Evolutionary conservation across 345 rosid species (phyloP).

Genomic region (Cardamine resedifolia): DNA sequence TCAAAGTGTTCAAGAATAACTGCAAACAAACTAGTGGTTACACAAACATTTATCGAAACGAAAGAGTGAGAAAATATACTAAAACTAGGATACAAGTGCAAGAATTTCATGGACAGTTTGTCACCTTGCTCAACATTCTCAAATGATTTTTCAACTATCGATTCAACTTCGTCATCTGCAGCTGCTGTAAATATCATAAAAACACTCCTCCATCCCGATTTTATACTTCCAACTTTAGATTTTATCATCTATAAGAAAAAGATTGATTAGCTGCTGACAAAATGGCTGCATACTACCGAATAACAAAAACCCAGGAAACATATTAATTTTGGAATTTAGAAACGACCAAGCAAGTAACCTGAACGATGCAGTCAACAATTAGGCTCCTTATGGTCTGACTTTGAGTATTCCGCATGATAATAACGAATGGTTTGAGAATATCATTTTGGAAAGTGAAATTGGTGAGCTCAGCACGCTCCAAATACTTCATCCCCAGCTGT

Average conservation of each 20-base stretch:
- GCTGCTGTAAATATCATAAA: slow-evolving; percentile 94
- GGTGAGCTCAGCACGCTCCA: slow-evolving; percentile 89
- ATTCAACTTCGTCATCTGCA: slow-evolving; percentile 82
- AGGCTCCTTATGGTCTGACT: slow-evolving; percentile 76
- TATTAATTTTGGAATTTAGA: neutral
- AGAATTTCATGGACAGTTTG: slow-evolving; percentile 13
- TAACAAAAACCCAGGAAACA: slow-evolving; percentile 14
- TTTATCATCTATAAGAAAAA: slow-evolving; percentile 72
- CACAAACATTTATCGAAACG: slow-evolving; percentile 19
- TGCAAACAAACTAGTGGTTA: slow-evolving; percentile 53
- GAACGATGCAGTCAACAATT: slow-evolving; percentile 92
- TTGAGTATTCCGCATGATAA: slow-evolving; percentile 83
- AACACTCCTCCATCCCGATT: slow-evolving; percentile 94
- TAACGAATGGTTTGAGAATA: slow-evolving; percentile 90
- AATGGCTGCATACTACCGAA: slow-evolving; percentile 12
- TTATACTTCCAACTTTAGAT: slow-evolving; percentile 90
- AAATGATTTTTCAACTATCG: slow-evolving; percentile 87
- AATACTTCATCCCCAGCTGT: slow-evolving; percentile 90
- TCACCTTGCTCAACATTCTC: slow-evolving; percentile 94
- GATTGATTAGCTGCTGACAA: slow-evolving; percentile 21
- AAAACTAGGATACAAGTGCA: slow-evolving; percentile 8
- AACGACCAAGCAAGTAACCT: slow-evolving; percentile 44
- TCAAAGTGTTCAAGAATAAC: slow-evolving; percentile 98
- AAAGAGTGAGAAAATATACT: slow-evolving; percentile 23
- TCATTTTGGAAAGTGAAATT: slow-evolving; percentile 94